Conservation (phyloP, 129 eudicot species). For the Cynara cardunculus region DNA sequence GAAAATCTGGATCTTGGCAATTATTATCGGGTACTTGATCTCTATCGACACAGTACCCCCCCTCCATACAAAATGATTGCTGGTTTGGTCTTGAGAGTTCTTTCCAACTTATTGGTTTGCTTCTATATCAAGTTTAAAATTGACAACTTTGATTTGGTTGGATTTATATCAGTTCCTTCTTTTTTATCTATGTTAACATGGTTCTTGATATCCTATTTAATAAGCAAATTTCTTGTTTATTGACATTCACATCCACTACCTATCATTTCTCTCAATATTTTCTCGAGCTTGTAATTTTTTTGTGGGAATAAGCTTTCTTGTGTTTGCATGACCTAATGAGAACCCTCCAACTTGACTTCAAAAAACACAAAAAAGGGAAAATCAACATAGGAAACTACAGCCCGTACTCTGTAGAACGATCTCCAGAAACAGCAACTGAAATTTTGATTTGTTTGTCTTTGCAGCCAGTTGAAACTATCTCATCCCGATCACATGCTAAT, state of each 20-base stretch:
- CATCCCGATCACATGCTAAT: conserved; percentile 82
- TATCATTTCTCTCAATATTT: too few species aligned
- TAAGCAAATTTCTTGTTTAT: neutral
- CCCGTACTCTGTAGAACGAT: neutral
- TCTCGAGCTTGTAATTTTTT: neutral
- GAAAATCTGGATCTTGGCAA: neutral
- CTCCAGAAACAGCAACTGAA: neutral
- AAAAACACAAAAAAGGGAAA: neutral
- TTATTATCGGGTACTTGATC: neutral
- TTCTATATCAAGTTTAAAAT: neutral
- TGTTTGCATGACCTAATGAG: neutral
- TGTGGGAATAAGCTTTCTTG: neutral
- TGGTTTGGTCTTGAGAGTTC: neutral
- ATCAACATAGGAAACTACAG: neutral
- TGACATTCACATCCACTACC: too few species aligned
- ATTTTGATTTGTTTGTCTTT: conserved; percentile 14
- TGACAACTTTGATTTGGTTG: neutral
- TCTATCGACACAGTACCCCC: neutral
- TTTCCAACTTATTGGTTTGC: neutral
- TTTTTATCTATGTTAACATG: neutral
- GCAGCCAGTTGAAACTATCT: conserved; percentile 83
- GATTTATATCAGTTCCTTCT: neutral
- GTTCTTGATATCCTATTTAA: neutral
- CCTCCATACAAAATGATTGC: neutral
- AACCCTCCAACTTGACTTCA: neutral